A percentile compares a stretch with the other conserved stretches of the same genome.
phyloP scores from a whole-genome alignment of 2,329 filamentous ascomycete species.

The Curvularia sp. region DNA sequence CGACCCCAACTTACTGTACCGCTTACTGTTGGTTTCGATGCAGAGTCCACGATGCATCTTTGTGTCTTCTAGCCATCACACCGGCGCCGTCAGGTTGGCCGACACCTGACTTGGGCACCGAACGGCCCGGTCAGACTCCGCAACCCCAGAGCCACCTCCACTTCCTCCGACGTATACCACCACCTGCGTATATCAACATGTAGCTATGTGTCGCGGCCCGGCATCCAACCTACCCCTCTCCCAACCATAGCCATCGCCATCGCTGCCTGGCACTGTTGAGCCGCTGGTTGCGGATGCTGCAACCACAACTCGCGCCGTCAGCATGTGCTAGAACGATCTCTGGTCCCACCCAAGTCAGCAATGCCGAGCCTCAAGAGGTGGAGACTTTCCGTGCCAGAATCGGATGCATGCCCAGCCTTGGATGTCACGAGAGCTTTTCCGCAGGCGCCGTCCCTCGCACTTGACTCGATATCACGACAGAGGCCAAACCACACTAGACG shows the following conservation, averaged over 20 bases:
- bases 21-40: background rate
- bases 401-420: background rate
- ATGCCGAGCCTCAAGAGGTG: slow-evolving; percentile 4
- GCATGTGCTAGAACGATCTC: background rate
- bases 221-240: background rate
- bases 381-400: slow-evolving; percentile 14
- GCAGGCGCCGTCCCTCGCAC: background rate
- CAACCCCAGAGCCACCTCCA: slow-evolving; percentile 4
- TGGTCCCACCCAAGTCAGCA: slow-evolving; percentile 1
- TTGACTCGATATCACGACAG: background rate
- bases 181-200: background rate
- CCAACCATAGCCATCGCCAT: background rate
- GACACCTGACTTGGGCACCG: background rate
- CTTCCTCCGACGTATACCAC: background rate
- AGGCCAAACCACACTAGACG: slow-evolving; percentile 11
- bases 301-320: background rate
- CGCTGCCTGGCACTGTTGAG: background rate
- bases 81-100: background rate
- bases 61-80: slow-evolving; percentile 4
- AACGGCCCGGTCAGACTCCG: slow-evolving; percentile 3
- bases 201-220: background rate
- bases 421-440: slow-evolving; percentile 12
- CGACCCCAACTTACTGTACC: background rate
- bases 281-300: background rate
- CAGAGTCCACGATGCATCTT: slow-evolving; percentile 1